Percentiles rank a stretch among this genome's conserved stretches.
Evolutionary conservation across 1,284 basidiomycete genomes (phyloP).

Genomic region (Ganoderma lingzhi): DNA sequence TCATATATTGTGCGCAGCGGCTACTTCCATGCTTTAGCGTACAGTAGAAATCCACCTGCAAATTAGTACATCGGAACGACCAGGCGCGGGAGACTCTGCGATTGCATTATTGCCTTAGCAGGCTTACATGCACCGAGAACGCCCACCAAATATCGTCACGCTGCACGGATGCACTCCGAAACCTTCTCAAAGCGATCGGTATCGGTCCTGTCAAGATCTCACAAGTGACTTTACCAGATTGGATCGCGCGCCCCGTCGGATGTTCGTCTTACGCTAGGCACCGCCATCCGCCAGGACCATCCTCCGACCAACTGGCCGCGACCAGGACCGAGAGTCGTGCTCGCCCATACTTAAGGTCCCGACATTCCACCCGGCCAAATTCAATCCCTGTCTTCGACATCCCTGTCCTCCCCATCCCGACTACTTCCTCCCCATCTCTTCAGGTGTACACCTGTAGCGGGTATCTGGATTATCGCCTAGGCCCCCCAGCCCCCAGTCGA

Average conservation of each 20-base stretch:
- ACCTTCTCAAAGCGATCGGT: background rate
- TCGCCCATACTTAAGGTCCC: conserved; percentile 7
- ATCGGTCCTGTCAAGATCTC: conserved; percentile 5
- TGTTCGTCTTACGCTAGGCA: conserved; percentile 14
- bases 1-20: background rate
- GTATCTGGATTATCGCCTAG: background rate
- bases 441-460: background rate
- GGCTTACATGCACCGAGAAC: background rate
- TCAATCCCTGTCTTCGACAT: background rate
- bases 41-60: background rate
- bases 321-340: background rate
- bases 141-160: background rate
- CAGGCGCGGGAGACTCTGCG: no score
- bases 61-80: background rate
- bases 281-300: conserved; percentile 20
- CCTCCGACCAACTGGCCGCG: conserved; percentile 11
- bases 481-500: background rate
- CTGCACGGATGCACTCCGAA: background rate
- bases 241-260: background rate
- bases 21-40: background rate
- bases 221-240: background rate
- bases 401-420: background rate
- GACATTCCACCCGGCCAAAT: background rate
- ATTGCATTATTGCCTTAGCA: background rate
- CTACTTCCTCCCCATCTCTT: background rate